Evolutionary conservation across 2,329 filamentous ascomycete genomes (phyloP).

Genomic region (Cordyceps cicadae): DNA sequence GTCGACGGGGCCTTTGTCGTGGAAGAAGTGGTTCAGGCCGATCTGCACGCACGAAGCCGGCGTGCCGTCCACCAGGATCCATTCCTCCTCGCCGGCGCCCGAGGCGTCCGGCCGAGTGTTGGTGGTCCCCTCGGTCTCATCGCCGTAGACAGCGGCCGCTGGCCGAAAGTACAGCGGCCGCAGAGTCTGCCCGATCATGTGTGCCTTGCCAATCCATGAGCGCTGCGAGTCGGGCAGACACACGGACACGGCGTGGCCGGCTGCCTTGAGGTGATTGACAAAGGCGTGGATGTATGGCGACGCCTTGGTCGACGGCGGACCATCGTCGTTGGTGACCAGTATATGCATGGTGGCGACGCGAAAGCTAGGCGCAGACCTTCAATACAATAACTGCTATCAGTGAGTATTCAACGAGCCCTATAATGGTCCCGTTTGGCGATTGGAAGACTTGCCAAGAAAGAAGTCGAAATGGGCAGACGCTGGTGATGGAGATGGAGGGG

Average conservation of each 20-base stretch:
- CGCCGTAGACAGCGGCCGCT: slow-evolving; percentile 31
- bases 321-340: slow-evolving; percentile 70
- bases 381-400: neutral
- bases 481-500: slow-evolving; percentile 11
- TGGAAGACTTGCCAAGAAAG: neutral
- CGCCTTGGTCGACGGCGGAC: slow-evolving; percentile 67
- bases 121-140: slow-evolving; percentile 52
- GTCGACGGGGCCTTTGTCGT: slow-evolving; percentile 62
- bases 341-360: slow-evolving; percentile 47
- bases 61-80: slow-evolving; percentile 74
- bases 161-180: slow-evolving; percentile 77
- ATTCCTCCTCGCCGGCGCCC: slow-evolving; percentile 57
- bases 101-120: slow-evolving; percentile 49
- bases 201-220: slow-evolving; percentile 97
- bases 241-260: slow-evolving; percentile 83
- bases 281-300: slow-evolving; percentile 75
- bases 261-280: slow-evolving; percentile 58
- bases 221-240: slow-evolving; percentile 85
- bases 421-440: neutral
- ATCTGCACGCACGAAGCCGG: slow-evolving; percentile 77
- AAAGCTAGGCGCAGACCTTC: neutral
- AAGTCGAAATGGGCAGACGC: neutral
- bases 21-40: slow-evolving; percentile 71
- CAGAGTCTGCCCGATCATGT: slow-evolving; percentile 84
- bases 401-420: neutral